These are phyloP conservation scores for Neltuma alba DNA, from an alignment of 306 rosid species.

Conservation along the genomic window DNA sequence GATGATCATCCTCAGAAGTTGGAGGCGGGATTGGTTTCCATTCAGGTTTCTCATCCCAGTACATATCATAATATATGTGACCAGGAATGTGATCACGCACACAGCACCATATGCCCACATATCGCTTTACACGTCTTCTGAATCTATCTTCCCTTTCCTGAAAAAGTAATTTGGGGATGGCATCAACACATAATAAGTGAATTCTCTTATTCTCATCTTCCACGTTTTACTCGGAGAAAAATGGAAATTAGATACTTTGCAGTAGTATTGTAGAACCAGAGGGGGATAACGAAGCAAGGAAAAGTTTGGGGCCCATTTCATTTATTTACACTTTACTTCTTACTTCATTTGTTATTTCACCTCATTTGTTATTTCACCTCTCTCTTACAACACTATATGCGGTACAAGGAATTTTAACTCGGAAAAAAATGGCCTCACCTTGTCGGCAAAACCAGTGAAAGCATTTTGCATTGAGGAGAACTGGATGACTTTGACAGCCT, in stretches of 20 bases:
- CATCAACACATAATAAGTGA: conserved; percentile 14
- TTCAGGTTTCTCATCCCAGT: conserved; percentile 96
- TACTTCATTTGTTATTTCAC: no score
- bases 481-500: conserved; percentile 85
- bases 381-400: not conserved
- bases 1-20: conserved; percentile 79
- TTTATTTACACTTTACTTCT: not conserved
- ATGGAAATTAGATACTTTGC: not conserved
- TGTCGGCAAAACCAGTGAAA: conserved; percentile 68
- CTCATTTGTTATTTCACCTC: not conserved
- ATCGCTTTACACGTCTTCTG: conserved; percentile 74
- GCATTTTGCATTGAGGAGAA: conserved; percentile 88
- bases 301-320: not conserved
- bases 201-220: not conserved
- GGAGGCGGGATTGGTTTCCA: conserved; percentile 91
- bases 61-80: conserved; percentile 91
- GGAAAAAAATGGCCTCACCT: conserved; percentile 50
- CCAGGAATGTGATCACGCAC: conserved; percentile 61
- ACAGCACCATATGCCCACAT: conserved; percentile 95
- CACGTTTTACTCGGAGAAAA: not conserved
- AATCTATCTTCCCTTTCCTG: conserved; percentile 76
- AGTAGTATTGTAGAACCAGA: not conserved
- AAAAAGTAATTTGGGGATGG: conserved; percentile 13
- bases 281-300: not conserved
- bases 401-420: no score